Conservation (phyloP, 345 rosid genomes). For the Reutealis trisperma region DNA sequence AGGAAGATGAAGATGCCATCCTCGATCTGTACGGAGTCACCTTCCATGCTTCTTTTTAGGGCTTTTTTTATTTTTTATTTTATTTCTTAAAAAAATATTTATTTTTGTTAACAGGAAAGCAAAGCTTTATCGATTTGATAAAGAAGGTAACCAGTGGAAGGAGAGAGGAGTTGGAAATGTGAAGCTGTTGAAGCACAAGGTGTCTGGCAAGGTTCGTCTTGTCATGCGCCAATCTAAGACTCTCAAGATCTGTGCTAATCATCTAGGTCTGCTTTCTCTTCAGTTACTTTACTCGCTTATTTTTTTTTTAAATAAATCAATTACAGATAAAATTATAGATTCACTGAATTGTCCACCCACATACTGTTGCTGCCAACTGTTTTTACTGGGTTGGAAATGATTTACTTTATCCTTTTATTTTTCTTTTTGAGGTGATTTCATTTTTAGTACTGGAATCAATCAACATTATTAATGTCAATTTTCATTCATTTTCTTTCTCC, state of each 20-base stretch:
- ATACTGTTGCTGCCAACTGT: too few species aligned
- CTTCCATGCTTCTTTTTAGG: neutral
- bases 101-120: conserved; percentile 56
- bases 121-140: conserved; percentile 82
- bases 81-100: neutral
- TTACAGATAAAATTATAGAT: too few species aligned
- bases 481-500: neutral
- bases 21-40: conserved; percentile 62
- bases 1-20: conserved; percentile 76
- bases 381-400: too few species aligned
- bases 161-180: conserved; percentile 95
- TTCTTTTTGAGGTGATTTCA: too few species aligned
- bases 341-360: too few species aligned
- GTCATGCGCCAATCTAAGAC: conserved; percentile 93
- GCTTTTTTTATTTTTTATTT: neutral
- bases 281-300: too few species aligned
- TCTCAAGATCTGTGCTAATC: conserved; percentile 98
- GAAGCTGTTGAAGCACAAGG: conserved; percentile 83
- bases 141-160: conserved; percentile 86
- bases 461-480: too few species aligned
- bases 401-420: too few species aligned
- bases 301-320: too few species aligned
- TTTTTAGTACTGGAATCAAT: too few species aligned
- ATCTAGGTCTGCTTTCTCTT: conserved; percentile 45
- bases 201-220: conserved; percentile 74